These are phyloP conservation scores for Penicillium lividum DNA, from an alignment of 495 filamentous ascomycete species.

Conservation along the genomic window DNA sequence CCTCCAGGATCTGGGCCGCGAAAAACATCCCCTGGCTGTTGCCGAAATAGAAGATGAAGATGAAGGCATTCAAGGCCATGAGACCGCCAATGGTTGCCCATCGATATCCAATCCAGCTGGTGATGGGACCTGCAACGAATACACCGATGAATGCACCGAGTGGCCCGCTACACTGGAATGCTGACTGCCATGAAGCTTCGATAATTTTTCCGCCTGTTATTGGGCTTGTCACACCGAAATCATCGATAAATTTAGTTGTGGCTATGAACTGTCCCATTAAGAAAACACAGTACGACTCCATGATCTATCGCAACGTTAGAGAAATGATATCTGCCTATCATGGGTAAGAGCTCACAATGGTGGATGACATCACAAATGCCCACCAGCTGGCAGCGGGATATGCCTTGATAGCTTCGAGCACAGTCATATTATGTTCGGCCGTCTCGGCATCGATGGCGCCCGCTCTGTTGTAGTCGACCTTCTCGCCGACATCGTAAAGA, in stretches of 20 bases:
- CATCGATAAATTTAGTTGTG: slow-evolving; percentile 5
- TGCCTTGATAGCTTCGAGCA: slow-evolving; percentile 47
- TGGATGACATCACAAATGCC: slow-evolving; percentile 55
- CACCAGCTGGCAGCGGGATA: slow-evolving; percentile 51
- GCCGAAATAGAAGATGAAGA: slow-evolving; percentile 73
- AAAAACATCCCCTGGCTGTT: slow-evolving; percentile 51
- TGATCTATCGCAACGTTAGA: slow-evolving; percentile 41
- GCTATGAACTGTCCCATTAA: slow-evolving; percentile 33
- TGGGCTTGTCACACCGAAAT: slow-evolving; percentile 30
- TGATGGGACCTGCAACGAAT: slow-evolving; percentile 61
- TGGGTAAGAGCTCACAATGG: slow-evolving; percentile 47
- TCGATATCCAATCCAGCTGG: slow-evolving; percentile 62
- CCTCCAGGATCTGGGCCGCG: slow-evolving; percentile 47
- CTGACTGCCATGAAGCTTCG: slow-evolving; percentile 59
- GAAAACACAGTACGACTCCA: slow-evolving; percentile 51
- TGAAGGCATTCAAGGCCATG: slow-evolving; percentile 50
- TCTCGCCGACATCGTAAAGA: slow-evolving; percentile 45
- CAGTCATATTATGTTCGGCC: slow-evolving; percentile 47
- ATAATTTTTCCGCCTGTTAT: slow-evolving; percentile 34
- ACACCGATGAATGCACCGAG: slow-evolving; percentile 66
- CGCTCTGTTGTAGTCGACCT: slow-evolving; percentile 46
- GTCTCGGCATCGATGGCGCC: slow-evolving; percentile 49
- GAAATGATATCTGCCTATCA: slow-evolving; percentile 23
- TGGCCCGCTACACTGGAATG: slow-evolving; percentile 56
- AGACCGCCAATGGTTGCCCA: slow-evolving; percentile 62